phyloP scores from a whole-genome alignment of 108 stramenopile genomes.

The Ochromonas danica region DNA sequence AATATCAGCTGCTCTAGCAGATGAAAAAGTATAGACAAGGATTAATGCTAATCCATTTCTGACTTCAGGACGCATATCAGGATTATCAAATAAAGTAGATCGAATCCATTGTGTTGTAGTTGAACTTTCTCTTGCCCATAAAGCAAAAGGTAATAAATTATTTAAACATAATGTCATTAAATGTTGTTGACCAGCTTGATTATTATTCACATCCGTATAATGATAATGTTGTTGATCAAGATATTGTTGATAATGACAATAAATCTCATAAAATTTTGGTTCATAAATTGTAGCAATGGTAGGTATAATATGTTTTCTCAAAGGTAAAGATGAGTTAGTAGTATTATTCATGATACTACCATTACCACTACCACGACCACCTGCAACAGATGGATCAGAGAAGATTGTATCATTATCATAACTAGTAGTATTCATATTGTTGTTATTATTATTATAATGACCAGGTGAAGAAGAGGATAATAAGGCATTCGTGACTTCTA shows the following conservation, averaged over 20 bases:
- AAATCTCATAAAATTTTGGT: slow-evolving; percentile 19
- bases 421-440: too few relatives aligned
- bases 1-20: background rate
- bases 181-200: background rate
- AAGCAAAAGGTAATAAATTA: background rate
- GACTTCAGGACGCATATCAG: slow-evolving; percentile 36
- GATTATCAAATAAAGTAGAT: background rate
- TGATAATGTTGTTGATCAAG: background rate
- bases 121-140: slow-evolving; percentile 4
- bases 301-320: too few relatives aligned
- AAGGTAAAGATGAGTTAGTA: too few relatives aligned
- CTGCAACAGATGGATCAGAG: too few relatives aligned
- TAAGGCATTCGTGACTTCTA: too few relatives aligned
- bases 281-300: slow-evolving; percentile 10
- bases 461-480: too few relatives aligned
- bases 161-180: slow-evolving; percentile 23
- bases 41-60: slow-evolving; percentile 29
- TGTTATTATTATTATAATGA: too few relatives aligned
- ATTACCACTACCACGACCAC: too few relatives aligned
- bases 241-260: background rate
- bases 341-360: too few relatives aligned
- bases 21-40: slow-evolving; percentile 1
- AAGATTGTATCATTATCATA: too few relatives aligned
- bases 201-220: background rate
- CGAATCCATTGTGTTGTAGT: background rate